These are phyloP conservation scores for Leccinum obscurum DNA, from an alignment of 768 basidiomycete species.

Conservation along the genomic window DNA sequence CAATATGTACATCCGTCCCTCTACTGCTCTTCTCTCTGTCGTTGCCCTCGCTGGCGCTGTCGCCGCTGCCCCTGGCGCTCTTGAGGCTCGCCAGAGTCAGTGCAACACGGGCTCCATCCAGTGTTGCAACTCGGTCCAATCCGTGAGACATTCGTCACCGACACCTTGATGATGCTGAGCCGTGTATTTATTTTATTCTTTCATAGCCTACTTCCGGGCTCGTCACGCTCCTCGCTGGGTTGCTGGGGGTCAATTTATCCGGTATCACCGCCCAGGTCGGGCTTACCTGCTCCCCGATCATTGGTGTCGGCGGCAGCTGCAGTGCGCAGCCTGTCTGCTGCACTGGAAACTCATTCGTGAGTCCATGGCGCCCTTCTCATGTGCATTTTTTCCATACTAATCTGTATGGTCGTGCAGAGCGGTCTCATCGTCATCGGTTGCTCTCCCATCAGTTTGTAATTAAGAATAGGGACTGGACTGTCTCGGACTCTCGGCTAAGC, in stretches of 20 bases:
- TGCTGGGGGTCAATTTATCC: background rate
- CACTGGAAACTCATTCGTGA: conserved; percentile 1
- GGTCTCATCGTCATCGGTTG: conserved; percentile 5
- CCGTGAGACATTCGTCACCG: background rate
- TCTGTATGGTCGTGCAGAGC: background rate
- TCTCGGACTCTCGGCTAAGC: too few species aligned
- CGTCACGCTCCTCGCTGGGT: background rate
- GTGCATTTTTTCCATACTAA: too few species aligned
- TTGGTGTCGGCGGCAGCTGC: background rate
- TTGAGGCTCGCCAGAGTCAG: background rate
- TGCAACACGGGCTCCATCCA: background rate
- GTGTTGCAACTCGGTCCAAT: background rate
- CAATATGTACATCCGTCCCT: background rate
- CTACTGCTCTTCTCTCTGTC: background rate
- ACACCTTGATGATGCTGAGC: background rate
- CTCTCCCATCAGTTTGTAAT: conserved; percentile 1
- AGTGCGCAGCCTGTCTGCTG: conserved; percentile 3
- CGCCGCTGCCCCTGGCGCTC: background rate
- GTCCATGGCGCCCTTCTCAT: background rate
- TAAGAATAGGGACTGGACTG: too few species aligned
- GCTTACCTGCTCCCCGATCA: background rate
- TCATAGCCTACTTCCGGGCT: background rate
- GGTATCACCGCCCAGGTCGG: background rate
- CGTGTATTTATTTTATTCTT: background rate
- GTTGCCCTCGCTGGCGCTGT: background rate